These are phyloP conservation scores for Pleurotus salmoneostramineus DNA, from an alignment of 768 basidiomycete genomes.

Conservation along the genomic window DNA sequence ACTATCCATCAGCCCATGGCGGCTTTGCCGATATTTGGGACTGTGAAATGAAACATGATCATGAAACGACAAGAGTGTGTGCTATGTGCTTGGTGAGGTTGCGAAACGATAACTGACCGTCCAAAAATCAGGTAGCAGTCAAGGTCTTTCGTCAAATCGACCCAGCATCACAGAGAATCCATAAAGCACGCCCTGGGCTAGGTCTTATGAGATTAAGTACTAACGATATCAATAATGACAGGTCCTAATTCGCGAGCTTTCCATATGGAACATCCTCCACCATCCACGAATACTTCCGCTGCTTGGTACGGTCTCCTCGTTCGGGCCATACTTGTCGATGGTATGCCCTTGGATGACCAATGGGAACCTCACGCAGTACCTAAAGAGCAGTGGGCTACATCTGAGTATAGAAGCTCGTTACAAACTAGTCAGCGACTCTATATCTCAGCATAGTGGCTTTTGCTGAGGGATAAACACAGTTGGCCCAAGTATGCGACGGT, in stretches of 20 bases:
- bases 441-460: background rate
- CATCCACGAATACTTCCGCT: slow-evolving; percentile 24
- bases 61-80: background rate
- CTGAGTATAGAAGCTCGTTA: slow-evolving; percentile 14
- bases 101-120: background rate
- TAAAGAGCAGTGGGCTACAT: slow-evolving; percentile 11
- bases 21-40: slow-evolving; percentile 6
- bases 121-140: background rate
- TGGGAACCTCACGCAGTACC: slow-evolving; percentile 20
- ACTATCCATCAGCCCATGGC: background rate
- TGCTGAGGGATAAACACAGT: background rate
- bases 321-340: slow-evolving; percentile 25
- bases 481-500: slow-evolving; percentile 3
- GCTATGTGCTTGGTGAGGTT: background rate
- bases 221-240: background rate
- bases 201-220: no score
- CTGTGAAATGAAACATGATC: background rate
- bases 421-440: slow-evolving; percentile 12
- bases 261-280: slow-evolving; percentile 11
- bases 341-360: slow-evolving; percentile 29
- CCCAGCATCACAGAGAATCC: background rate
- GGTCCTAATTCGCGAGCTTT: background rate
- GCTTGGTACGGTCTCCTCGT: slow-evolving; percentile 21
- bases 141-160: background rate
- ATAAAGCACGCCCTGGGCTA: background rate